A percentile compares a stretch with the other conserved stretches of the same genome.
These are phyloP conservation scores for Entonaema liquescens DNA, from an alignment of 495 filamentous ascomycete genomes.

Conservation along the genomic window DNA sequence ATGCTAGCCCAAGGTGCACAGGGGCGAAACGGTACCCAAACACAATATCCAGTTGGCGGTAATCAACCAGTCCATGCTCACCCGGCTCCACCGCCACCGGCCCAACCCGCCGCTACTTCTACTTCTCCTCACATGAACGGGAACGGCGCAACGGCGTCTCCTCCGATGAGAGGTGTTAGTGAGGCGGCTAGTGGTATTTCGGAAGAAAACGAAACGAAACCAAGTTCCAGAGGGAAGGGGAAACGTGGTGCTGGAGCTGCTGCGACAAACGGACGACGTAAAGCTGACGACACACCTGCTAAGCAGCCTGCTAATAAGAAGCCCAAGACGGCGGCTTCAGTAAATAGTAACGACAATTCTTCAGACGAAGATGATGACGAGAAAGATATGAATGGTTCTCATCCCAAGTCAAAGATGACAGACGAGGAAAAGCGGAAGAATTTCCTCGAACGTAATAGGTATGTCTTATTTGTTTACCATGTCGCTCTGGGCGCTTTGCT, in stretches of 20 bases:
- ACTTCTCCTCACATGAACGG: conserved; percentile 62
- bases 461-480: conserved; percentile 49
- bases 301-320: conserved; percentile 78
- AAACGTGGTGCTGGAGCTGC: conserved; percentile 64
- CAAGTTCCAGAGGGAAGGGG: conserved; percentile 70
- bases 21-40: conserved; percentile 65
- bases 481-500: conserved; percentile 30
- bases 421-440: conserved; percentile 99
- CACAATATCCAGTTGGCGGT: conserved; percentile 61
- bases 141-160: conserved; percentile 53
- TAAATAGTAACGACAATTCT: conserved; percentile 55
- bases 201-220: conserved; percentile 74
- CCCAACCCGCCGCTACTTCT: conserved; percentile 53
- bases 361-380: conserved; percentile 65
- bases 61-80: conserved; percentile 57
- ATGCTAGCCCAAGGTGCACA: conserved; percentile 87
- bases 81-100: conserved; percentile 40
- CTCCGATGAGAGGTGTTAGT: conserved; percentile 63
- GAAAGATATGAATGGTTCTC: conserved; percentile 48
- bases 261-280: conserved; percentile 71
- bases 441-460: conserved; percentile 96
- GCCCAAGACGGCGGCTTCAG: conserved; percentile 62
- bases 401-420: conserved; percentile 85
- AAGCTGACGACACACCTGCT: conserved; percentile 75
- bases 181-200: conserved; percentile 76